Conservation (phyloP, 2,329 filamentous ascomycete species). For the Colletotrichum sp. region DNA sequence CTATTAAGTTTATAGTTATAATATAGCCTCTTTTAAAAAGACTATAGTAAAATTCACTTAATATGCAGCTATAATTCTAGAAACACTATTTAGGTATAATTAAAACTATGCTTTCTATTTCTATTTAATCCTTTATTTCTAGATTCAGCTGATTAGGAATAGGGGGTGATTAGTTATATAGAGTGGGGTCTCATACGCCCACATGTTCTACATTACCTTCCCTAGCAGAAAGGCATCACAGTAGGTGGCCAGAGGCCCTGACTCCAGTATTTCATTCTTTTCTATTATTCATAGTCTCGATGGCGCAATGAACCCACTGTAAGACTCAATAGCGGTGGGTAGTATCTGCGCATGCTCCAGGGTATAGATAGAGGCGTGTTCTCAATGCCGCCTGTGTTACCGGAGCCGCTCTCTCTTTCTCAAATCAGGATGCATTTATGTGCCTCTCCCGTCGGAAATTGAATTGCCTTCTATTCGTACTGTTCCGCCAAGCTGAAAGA, state of each 20-base stretch:
- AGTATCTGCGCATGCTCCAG: conserved; percentile 1
- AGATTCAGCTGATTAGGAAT: too few species aligned
- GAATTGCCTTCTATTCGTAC: background rate
- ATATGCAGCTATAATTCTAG: too few species aligned
- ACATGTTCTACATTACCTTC: too few species aligned
- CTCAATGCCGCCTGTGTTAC: background rate
- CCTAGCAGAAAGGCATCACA: too few species aligned
- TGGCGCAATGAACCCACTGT: conserved; percentile 34
- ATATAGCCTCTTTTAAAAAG: too few species aligned
- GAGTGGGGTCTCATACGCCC: too few species aligned
- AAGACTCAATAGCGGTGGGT: conserved; percentile 26
- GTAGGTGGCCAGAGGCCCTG: background rate
- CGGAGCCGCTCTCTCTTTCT: background rate
- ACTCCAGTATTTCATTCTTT: background rate
- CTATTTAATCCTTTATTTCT: too few species aligned
- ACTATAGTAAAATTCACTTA: too few species aligned
- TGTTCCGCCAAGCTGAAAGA: background rate
- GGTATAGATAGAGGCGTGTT: background rate
- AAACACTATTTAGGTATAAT: too few species aligned
- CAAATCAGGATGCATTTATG: background rate
- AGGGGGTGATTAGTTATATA: too few species aligned
- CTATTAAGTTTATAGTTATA: too few species aligned
- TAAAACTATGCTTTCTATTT: too few species aligned
- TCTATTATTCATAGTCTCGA: conserved; percentile 6
- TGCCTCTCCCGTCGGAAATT: background rate